Percentiles rank a stretch among this genome's conserved stretches.
Conservation (phyloP, 306 rosid species). For the Trifolium subterraneum region DNA sequence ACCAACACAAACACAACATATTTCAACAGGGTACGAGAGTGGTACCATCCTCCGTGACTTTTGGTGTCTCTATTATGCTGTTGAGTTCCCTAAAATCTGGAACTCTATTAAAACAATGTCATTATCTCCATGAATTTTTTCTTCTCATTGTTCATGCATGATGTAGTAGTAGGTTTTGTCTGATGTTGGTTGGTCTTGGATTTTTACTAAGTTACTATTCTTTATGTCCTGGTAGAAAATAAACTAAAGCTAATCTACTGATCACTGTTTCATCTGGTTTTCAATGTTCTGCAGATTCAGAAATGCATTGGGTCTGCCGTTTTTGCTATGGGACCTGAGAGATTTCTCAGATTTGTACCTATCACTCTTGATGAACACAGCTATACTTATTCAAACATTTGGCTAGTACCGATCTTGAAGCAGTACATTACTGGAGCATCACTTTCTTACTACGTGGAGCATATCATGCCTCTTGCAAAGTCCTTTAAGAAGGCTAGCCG, state of each 20-base stretch:
- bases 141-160: not conserved
- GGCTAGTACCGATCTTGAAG: conserved; percentile 84
- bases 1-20: not conserved
- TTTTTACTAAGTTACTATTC: not conserved
- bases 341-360: conserved; percentile 67
- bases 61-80: not conserved
- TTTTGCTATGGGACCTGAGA: conserved; percentile 88
- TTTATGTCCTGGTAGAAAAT: conserved; percentile 10
- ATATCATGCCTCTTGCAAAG: conserved; percentile 84
- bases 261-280: conserved; percentile 28
- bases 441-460: conserved; percentile 71
- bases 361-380: conserved; percentile 61
- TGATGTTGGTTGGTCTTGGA: not conserved
- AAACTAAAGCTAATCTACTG: conserved; percentile 28
- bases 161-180: not conserved
- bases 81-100: not conserved
- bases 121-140: not conserved
- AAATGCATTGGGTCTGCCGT: conserved; percentile 87
- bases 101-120: not conserved
- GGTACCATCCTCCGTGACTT: not conserved
- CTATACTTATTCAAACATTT: conserved; percentile 63
- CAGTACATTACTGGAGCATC: conserved; percentile 75
- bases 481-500: conserved; percentile 72
- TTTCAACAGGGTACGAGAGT: not conserved
- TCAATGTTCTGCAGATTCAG: conserved; percentile 62